phyloP scores from a whole-genome alignment of 805 yeast species.

The Kluyveromyces lactis region DNA sequence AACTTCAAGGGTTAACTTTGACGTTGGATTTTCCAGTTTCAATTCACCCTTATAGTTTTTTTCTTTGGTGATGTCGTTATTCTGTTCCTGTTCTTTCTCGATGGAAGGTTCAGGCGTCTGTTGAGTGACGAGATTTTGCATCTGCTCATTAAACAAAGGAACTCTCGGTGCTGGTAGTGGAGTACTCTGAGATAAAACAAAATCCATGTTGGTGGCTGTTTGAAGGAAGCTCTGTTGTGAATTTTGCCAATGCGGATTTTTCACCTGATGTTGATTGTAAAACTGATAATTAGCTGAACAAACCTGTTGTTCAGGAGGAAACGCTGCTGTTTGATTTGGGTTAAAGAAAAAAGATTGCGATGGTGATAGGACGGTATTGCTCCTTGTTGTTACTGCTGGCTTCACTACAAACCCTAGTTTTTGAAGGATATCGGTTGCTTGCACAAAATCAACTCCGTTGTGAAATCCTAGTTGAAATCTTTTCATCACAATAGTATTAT shows the following conservation, averaged over 20 bases:
- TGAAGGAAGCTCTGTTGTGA: not conserved
- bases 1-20: too few species aligned
- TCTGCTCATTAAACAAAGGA: not conserved
- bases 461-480: conserved; percentile 22
- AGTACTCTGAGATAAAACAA: conserved; percentile 3
- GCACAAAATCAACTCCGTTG: conserved; percentile 11
- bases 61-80: too few species aligned
- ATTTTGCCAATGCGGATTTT: not conserved
- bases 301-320: not conserved
- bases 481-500: conserved; percentile 8
- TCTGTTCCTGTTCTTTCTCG: not conserved
- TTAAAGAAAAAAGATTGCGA: not conserved
- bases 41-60: too few species aligned
- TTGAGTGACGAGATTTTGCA: not conserved
- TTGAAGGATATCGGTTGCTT: conserved; percentile 2
- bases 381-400: conserved; percentile 5
- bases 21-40: too few species aligned
- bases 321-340: not conserved
- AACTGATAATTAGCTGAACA: not conserved
- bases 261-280: not conserved
- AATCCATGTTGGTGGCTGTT: not conserved
- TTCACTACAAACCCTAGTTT: conserved; percentile 10
- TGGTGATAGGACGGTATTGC: not conserved
- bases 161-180: not conserved
- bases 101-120: not conserved